Evolutionary conservation across 140 eudicot genomes (phyloP).

Genomic region (Bidens hawaiensis): DNA sequence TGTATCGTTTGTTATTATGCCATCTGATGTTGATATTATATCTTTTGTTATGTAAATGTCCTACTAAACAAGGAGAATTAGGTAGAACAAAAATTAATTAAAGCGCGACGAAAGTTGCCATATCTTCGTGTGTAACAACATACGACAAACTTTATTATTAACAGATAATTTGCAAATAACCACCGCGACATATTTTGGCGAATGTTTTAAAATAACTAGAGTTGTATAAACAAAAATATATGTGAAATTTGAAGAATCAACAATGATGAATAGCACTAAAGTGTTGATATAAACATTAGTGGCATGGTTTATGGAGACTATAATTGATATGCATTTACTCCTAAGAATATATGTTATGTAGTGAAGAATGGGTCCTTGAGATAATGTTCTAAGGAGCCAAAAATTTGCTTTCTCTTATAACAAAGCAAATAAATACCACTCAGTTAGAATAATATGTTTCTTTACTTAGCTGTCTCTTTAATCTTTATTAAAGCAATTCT

Average conservation of each 20-base stretch:
- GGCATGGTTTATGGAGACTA: constrained; percentile 8
- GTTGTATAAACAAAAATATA: neutral
- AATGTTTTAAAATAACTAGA: neutral
- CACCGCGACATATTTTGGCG: neutral
- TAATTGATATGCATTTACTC: neutral
- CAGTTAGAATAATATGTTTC: constrained; percentile 42
- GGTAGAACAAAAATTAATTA: neutral
- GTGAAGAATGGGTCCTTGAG: constrained; percentile 18
- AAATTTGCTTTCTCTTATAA: constrained; percentile 57
- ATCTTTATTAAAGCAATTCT: constrained; percentile 67
- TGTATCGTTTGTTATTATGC: neutral
- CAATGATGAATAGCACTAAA: neutral
- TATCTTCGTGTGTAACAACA: neutral
- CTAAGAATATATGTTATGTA: constrained; percentile 16
- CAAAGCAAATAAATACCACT: constrained; percentile 53
- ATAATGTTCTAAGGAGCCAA: constrained; percentile 50
- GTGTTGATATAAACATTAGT: neutral
- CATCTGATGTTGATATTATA: too few relatives aligned
- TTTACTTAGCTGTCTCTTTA: constrained; percentile 65
- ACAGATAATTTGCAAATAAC: too few relatives aligned
- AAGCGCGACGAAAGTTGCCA: neutral
- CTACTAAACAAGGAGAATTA: neutral
- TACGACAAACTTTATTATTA: neutral
- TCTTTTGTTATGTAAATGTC: neutral
- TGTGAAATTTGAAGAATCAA: neutral